Percentiles rank a stretch among this genome's conserved stretches.
phyloP scores from a whole-genome alignment of 176 grass and related monocot species.

The Carex parvula region DNA sequence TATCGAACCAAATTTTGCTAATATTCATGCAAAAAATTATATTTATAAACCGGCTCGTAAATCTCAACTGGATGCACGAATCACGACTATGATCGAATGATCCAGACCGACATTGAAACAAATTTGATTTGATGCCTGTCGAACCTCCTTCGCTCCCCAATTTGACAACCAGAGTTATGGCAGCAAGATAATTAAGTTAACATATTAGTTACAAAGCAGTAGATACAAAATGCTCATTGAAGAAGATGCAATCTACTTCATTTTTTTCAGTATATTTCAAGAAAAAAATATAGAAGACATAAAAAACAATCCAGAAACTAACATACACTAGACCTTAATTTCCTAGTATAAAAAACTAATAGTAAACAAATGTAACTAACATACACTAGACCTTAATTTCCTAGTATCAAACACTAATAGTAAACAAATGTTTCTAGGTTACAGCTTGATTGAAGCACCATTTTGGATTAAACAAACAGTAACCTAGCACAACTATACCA shows the following conservation, averaged over 20 bases:
- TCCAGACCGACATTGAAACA: too few relatives aligned
- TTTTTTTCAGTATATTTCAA: not conserved
- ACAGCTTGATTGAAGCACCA: not conserved
- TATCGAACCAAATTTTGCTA: too few relatives aligned
- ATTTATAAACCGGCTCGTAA: too few relatives aligned
- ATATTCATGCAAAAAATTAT: too few relatives aligned
- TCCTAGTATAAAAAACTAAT: not conserved
- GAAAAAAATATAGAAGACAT: not conserved
- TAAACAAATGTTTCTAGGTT: not conserved
- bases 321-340: not conserved
- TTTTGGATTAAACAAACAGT: not conserved
- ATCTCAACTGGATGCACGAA: too few relatives aligned
- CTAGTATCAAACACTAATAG: not conserved
- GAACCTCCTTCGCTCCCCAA: too few relatives aligned
- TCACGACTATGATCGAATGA: too few relatives aligned
- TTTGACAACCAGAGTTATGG: not conserved
- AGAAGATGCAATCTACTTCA: slow-evolving; percentile 1
- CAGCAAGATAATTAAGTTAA: not conserved
- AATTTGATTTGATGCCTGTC: too few relatives aligned
- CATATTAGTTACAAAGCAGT: not conserved
- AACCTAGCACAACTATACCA: not conserved
- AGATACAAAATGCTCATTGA: not conserved
- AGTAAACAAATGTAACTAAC: not conserved
- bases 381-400: not conserved
- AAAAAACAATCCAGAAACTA: not conserved